phyloP scores from a whole-genome alignment of 2,329 filamentous ascomycete genomes.

The Helicocarpus griseus region DNA sequence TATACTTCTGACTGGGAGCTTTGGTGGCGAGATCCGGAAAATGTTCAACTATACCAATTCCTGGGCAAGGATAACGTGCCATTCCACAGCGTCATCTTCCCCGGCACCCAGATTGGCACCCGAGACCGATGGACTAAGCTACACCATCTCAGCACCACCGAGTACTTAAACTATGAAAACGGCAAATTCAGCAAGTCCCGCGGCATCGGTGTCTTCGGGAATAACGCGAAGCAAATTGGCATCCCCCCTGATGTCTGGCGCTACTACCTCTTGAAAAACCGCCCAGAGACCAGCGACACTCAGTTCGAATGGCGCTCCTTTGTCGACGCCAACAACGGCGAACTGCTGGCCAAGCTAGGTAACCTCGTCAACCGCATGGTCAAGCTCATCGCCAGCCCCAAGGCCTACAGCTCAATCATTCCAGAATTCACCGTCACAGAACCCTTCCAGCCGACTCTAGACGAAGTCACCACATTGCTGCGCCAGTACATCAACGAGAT shows the following conservation, averaged over 20 bases:
- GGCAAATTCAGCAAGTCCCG: conserved; percentile 81
- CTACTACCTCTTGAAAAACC: conserved; percentile 69
- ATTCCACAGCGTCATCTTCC: conserved; percentile 78
- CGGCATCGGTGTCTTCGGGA: conserved; percentile 74
- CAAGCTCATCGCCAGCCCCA: conserved; percentile 48
- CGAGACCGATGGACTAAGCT: conserved; percentile 73
- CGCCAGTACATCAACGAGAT: conserved; percentile 48
- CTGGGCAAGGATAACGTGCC: conserved; percentile 77
- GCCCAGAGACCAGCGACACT: conserved; percentile 69
- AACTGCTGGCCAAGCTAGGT: conserved; percentile 57
- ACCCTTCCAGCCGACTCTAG: conserved; percentile 29
- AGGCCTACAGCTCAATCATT: conserved; percentile 57
- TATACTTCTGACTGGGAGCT: conserved; percentile 77
- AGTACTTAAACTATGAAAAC: conserved; percentile 70
- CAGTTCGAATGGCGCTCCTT: conserved; percentile 77
- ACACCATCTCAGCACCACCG: conserved; percentile 70
- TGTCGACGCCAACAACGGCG: conserved; percentile 68
- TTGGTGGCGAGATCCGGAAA: conserved; percentile 77
- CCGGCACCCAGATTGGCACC: conserved; percentile 70
- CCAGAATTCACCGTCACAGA: conserved; percentile 41
- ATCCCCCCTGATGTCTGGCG: conserved; percentile 71
- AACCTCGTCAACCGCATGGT: conserved; percentile 54
- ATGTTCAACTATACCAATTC: conserved; percentile 77
- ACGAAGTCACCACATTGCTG: conserved; percentile 44
- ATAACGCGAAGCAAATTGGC: conserved; percentile 69